Percentiles rank a stretch among this genome's conserved stretches.
Conservation (phyloP, 441 rosid genomes). For the Bocquillonia castaneifolia region DNA sequence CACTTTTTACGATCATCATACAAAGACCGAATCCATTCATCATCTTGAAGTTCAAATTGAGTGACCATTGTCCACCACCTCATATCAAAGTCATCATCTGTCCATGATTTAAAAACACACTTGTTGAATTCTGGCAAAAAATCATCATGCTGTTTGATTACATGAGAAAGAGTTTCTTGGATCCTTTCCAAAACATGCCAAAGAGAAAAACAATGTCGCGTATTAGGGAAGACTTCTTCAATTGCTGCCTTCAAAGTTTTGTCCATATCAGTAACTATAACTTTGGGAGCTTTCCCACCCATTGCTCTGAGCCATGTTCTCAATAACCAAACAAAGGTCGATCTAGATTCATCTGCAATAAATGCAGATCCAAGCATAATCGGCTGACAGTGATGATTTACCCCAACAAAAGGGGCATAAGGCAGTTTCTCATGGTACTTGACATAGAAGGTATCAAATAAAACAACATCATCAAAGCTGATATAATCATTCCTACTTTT, state of each 20-base stretch:
- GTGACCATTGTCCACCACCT: slow-evolving; percentile 71
- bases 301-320: slow-evolving; percentile 72
- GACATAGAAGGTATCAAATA: slow-evolving; percentile 59
- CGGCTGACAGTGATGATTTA: slow-evolving; percentile 74
- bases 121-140: slow-evolving; percentile 63
- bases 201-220: slow-evolving; percentile 62
- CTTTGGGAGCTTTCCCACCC: slow-evolving; percentile 73
- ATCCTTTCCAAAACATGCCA: slow-evolving; percentile 66
- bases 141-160: slow-evolving; percentile 51
- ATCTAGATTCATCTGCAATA: slow-evolving; percentile 52
- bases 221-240: slow-evolving; percentile 46
- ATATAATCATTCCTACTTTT: slow-evolving; percentile 64
- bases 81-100: slow-evolving; percentile 63
- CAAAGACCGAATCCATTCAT: slow-evolving; percentile 52
- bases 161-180: slow-evolving; percentile 55
- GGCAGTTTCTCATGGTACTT: slow-evolving; percentile 78
- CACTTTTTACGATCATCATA: slow-evolving; percentile 69
- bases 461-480: slow-evolving; percentile 63
- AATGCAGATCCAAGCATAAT: slow-evolving; percentile 74
- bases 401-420: slow-evolving; percentile 68
- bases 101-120: slow-evolving; percentile 72
- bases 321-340: slow-evolving; percentile 66
- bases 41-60: slow-evolving; percentile 56
- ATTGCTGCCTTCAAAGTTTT: slow-evolving; percentile 43
- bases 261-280: slow-evolving; percentile 59